A percentile compares a stretch with the other conserved stretches of the same genome.
Conservation (phyloP, 768 basidiomycete species). For the Rhizopogon vulgaris region DNA sequence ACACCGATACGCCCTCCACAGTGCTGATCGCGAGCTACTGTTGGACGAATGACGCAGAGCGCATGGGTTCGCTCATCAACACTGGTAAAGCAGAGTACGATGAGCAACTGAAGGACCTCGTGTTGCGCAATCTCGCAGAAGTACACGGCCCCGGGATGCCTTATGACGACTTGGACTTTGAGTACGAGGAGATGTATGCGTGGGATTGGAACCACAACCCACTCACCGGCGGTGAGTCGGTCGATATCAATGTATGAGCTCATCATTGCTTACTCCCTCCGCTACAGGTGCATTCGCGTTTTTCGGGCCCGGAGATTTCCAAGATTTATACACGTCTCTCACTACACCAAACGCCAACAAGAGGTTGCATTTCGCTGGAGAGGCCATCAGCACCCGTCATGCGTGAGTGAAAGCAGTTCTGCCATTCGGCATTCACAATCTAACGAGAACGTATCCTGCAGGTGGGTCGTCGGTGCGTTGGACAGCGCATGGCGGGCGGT, state of each 20-base stretch:
- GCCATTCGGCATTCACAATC: background rate
- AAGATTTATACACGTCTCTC: constrained; percentile 24
- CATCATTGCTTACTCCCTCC: background rate
- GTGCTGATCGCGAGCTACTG: constrained; percentile 36
- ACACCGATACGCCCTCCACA: constrained; percentile 13
- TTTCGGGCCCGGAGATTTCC: constrained; percentile 36
- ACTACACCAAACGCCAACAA: constrained; percentile 26
- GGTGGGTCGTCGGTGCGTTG: constrained; percentile 36
- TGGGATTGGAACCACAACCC: constrained; percentile 31
- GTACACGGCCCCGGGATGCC: constrained; percentile 9
- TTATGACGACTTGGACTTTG: constrained; percentile 11
- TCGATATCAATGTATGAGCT: background rate
- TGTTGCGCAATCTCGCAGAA: constrained; percentile 18
- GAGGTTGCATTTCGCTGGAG: constrained; percentile 31
- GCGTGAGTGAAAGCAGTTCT: constrained; percentile 9
- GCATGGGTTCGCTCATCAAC: constrained; percentile 31
- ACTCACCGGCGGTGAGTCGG: constrained; percentile 27
- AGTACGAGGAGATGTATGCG: constrained; percentile 18
- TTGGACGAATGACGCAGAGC: constrained; percentile 34
- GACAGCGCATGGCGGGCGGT: constrained; percentile 33
- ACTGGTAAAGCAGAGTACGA: background rate
- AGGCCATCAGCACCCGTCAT: constrained; percentile 32
- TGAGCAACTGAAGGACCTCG: constrained; percentile 19
- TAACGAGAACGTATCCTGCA: background rate
- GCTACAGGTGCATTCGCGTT: constrained; percentile 32